Evolutionary conservation across 1,284 basidiomycete species (phyloP), one percentile per base, ranked within the genome.

Genomic region (Ceraceosorus guamensis): DNA sequence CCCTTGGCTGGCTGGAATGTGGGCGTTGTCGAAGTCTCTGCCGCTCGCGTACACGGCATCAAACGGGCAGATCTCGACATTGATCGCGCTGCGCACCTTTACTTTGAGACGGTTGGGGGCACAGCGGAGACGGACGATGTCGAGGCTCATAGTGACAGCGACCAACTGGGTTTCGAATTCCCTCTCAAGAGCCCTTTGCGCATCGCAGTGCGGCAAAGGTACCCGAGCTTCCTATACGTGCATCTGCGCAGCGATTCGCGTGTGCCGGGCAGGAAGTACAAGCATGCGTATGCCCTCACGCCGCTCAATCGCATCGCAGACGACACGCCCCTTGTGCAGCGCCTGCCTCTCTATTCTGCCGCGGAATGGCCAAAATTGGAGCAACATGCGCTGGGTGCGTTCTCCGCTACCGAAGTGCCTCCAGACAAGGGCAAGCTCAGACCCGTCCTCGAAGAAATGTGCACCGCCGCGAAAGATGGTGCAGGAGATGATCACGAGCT

Each of bases 1-100:
- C 62, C 68, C 16, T 51, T 73, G 43, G 55, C 60, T 14, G 71
- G 71, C 1, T 73, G 71, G 71, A 68, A 70, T 41, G 52, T 73
- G 4, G 71, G 71, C 31, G 49, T 68, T 6, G 49, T 73, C 11
- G 66, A 71, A 49, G 46, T 73, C 2, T 58, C 51, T 10, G 59
- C 52, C 33, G 47, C 61, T 57, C 61, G 60, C 43, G 63, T 64
- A 5, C 49, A 51, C 6, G 65, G 65, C 8, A 43, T 67, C n/a
- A 54, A 57, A 5, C 49, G 16, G 11, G 48, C 45, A n/a, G 43
- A 41, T 6, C 13, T 39, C 4, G 7, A 30, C 10, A 46, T 48
- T 16, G 30, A 30, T 11, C 45, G 52, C 6, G 18, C 45, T 2
- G 64, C 54, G 43, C 63, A 71, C 50, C 43, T 70, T 5, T 30